Base-by-base conservation (phyloP, 2,329 filamentous ascomycete species). In the Leptoxyphium fumago region DNA sequence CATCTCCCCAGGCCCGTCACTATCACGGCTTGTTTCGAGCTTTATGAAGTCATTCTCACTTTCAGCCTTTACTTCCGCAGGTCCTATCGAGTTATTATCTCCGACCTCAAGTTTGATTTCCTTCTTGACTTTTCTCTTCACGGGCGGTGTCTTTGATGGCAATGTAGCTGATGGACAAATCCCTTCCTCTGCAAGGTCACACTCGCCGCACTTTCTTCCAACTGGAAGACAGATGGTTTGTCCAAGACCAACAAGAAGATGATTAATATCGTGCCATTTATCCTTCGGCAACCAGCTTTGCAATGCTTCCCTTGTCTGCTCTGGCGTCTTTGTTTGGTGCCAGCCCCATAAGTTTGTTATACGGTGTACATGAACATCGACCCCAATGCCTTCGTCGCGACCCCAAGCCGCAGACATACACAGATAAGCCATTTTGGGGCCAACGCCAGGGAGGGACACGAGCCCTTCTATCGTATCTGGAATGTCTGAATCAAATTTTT, bases 311-410 rank as follows among this genome's bases (percentile, higher is more conserved):
- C 88, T 72, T 28, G 88, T 94, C 60, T 84, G 82, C 66, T 95
- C 88, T 0, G 88, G 88, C 10, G 70, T 82, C 54, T 77, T 80
- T 2, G 82, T 89, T 61, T 76, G 77, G 61, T 93, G 77, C 88
- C 88, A 95, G 2, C 84, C 83, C 87, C 87, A 94, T 26, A 94
- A 69, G 64, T 94, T 94, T 42, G 86, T 89, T 63, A 95, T 93
- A 44, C 88, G 82, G 64, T 94, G 88, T 2, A 95, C 88, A 63
- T 95, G 88, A 5, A 94, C 87, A 61, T 95, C 88, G 41, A 95
- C 88, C 21, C 88, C 88, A 50, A 95, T 94, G 7, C 88, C 88
- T 52, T 80, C 72, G 41, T 77, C 71, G 39, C 72, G 67, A 2
- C 77, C 77, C 81, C 81, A 73, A 56, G 81, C 84, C 0, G 82